Base-by-base conservation (phyloP, 805 yeast genomes). In the Saturnispora mendoncae region DNA sequence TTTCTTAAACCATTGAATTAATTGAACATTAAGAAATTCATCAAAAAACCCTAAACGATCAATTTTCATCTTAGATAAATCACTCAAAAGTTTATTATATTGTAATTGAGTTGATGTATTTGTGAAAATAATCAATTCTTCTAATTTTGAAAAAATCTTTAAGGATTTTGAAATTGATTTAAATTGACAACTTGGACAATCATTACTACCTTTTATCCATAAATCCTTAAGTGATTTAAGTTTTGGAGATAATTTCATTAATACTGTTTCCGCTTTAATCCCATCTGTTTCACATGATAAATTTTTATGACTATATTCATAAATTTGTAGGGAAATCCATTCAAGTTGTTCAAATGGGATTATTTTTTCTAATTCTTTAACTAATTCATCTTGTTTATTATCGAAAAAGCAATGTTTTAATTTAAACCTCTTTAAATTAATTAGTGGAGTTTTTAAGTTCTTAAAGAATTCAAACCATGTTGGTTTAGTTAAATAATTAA, bases 301-400 rank as follows among this genome's bases (percentile, higher is more conserved):
- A 17, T 34, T 33, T 21, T 48, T 53, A 45, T 58, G 62, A 1
- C 58, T 51, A 24, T 51, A 49, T 42, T 58, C 63, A 36, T 41
- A 42, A 9, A 58, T 46, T 25, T 52, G 50, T 17, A 58, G 33
- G 4, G 52, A 38, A 2, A 45, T 37, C 32, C 48, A 46, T 13
- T 43, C 39, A 4, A 50, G 27, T 17, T 57, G 50, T 6, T 54
- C 49, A 45, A 58, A 61, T 8, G 56, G 48, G 7, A 65, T 50
- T 35, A 76, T 48, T 13, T 59, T 56, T 26, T 60, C 58, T 56
- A 76, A 58, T 17, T 54, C 52, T 32, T 65, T 63, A 37, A 48
- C 33, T 4, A 48, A 36, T 3, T 23, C 24, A 1, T n/a, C 19
- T 36, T 57, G 60, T 6, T 43, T 31, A 26, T 47, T 36, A 9